Base-by-base conservation (phyloP, 179 eudicot genomes). In the Vitellaria paradoxa region DNA sequence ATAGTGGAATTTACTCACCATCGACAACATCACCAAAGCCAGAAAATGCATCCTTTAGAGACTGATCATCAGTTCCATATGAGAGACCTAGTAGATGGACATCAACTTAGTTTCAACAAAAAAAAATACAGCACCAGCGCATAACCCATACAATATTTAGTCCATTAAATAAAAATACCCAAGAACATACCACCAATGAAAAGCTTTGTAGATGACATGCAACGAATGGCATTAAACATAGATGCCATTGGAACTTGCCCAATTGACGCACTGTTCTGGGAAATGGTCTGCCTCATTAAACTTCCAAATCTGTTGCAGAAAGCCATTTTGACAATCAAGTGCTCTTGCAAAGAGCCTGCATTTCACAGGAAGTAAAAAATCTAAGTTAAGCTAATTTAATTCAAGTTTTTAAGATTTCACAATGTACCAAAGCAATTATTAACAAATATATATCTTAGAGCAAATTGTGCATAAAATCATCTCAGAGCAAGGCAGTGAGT, bases 21-120 rank as follows among this genome's bases (percentile, higher is more conserved):
- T 92, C 94, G n/a, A 65, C 56, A 46, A 92, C 97, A 60, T 92
- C 92, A 17, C 97, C 97, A 73, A 85, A 90, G 82, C 83, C 74
- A 21, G 89, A 65, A 75, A 92, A 92, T 17, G 97, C 97, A 14
- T 90, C 91, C 81, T 70, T 92, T 63, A 92, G 82, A 18, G 86
- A 76, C 65, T 78, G 73, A 30, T 88, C 91, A 85, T 92, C 89
- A 74, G 92, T 90, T 70, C 86, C 83, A 67, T 75, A 90, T 4
- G 97, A 88, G 63, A 92, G 94, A 78, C 97, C 97, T 92, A 26
- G 20, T n/a, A 24, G 13, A 74, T 12, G 1, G 2, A 40, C 3
- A 23, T 63, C 50, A 23, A 45, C 3, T 47, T 17, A 13, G 2
- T 10, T 72, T 52, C 67, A 73, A 30, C 1, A 30, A 30, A 30